Base-by-base conservation (phyloP, 148 eudicot genomes). In the Camellia lanceoleosa region DNA sequence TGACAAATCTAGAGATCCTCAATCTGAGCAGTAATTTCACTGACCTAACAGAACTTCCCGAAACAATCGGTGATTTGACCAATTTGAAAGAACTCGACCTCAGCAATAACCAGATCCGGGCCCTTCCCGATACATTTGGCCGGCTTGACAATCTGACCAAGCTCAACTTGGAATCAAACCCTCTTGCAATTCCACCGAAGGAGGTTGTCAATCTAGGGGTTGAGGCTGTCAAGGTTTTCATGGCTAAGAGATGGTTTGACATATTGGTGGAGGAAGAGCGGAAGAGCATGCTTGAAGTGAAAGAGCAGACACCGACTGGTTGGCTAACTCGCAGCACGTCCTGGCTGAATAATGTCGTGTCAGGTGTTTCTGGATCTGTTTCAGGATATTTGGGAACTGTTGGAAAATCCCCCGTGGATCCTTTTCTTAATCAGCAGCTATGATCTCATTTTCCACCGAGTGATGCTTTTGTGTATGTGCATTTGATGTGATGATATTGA, bases 31-130 rank as follows among this genome's bases (percentile, higher is more conserved):
- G 98, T 80, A 96, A 96, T 79, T 96, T 96, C 76, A 93, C 90
- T 61, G 99, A 96, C 83, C 79, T 96, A 69, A 91, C 87, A 80
- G 90, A 90, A 78, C 91, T 96, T 20, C 99, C 99, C 0, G 88
- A 89, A 70, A 87, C 95, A 74, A 78, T 94, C 2, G 91, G 98
- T 1, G 88, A 89, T 20, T 82, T 96, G 59, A 82, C 81, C 62
- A 94, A 80, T 83, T 91, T 96, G 46, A 91, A 86, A 80, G 98
- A 93, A 76, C 90, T 96, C 1, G 95, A 96, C 80, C 81, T 96
- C 46, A 91, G 98, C 89, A 92, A 96, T 88, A 92, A 96, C 82
- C 98, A 96, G 86, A 92, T 96, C 68, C 97, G 88, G 69, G 87
- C 88, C 56, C 89, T 96, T 74, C 99, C 99, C 9, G 81, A 85